Percentiles rank a stretch among this genome's conserved stretches.
Evolutionary conservation across 345 rosid genomes (phyloP).

Genomic region (Sapria himalayana): DNA sequence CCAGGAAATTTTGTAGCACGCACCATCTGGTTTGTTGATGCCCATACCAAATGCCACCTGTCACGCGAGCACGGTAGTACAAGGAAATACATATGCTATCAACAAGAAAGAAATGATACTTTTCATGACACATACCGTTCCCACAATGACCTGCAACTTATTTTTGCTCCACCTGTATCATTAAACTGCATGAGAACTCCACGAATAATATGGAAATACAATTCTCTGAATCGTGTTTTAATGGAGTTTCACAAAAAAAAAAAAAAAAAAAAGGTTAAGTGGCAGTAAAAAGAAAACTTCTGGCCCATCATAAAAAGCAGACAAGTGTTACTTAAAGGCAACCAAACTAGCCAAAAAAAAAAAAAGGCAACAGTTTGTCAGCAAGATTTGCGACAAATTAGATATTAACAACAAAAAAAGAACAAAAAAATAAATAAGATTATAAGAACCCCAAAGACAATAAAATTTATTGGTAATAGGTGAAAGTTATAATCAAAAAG

Average conservation of each 20-base stretch:
- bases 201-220: not conserved
- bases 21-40: conserved; percentile 98
- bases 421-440: no score
- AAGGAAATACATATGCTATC: conserved; percentile 6
- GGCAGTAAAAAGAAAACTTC: conserved; percentile 1
- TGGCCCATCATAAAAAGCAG: no score
- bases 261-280: conserved; percentile 9
- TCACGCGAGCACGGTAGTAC: conserved; percentile 8
- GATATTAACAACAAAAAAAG: no score
- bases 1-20: conserved; percentile 11
- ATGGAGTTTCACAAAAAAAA: no score
- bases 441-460: no score
- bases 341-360: no score
- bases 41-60: conserved; percentile 99
- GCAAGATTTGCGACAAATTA: no score
- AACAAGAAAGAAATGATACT: conserved; percentile 4
- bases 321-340: no score
- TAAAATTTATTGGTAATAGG: no score
- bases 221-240: not conserved
- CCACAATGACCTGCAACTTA: conserved; percentile 90
- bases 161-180: conserved; percentile 76
- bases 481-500: no score
- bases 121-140: conserved; percentile 47
- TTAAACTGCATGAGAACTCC: conserved; percentile 4
- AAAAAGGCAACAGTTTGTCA: no score